Conservation (phyloP, 257 asterid species). For the Solanum raphanifolium region DNA sequence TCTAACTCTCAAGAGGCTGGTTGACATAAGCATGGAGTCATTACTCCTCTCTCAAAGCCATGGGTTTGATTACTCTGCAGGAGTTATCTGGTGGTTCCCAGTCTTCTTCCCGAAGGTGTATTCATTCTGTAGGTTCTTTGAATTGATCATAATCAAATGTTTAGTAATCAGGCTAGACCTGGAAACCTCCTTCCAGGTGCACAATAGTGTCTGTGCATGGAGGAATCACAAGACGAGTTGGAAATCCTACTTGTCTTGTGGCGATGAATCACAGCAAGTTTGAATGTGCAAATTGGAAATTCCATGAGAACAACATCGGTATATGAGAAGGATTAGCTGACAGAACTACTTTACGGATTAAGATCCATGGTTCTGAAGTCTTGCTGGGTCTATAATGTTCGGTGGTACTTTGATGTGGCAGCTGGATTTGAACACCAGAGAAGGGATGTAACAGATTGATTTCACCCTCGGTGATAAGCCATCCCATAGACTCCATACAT, state of each 20-base stretch:
- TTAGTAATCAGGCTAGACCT: slow-evolving; percentile 4
- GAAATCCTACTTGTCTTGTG: neutral
- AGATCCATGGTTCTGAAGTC: neutral
- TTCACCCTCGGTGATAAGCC: too few relatives aligned
- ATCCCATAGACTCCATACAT: neutral
- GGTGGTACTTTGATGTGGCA: too few relatives aligned
- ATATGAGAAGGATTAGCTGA: neutral
- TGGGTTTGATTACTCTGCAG: slow-evolving; percentile 62
- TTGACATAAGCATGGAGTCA: slow-evolving; percentile 86
- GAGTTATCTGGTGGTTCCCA: slow-evolving; percentile 74
- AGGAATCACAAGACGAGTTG: slow-evolving; percentile 63
- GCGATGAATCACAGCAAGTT: too few relatives aligned
- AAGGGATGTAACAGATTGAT: too few relatives aligned
- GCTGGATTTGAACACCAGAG: too few relatives aligned
- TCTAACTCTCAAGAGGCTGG: slow-evolving; percentile 70
- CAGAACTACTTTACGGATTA: neutral
- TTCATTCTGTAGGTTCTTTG: neutral
- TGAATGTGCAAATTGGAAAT: too few relatives aligned
- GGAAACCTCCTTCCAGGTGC: slow-evolving; percentile 40
- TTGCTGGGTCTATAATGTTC: too few relatives aligned
- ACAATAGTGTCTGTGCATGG: slow-evolving; percentile 67
- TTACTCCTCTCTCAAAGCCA: slow-evolving; percentile 65
- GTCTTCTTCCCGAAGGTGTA: slow-evolving; percentile 78
- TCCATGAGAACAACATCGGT: neutral
- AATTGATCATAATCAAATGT: neutral